Evolutionary conservation across 345 rosid genomes (phyloP), one percentile per base, ranked within the genome.

Genomic region (Ceriops decandra): DNA sequence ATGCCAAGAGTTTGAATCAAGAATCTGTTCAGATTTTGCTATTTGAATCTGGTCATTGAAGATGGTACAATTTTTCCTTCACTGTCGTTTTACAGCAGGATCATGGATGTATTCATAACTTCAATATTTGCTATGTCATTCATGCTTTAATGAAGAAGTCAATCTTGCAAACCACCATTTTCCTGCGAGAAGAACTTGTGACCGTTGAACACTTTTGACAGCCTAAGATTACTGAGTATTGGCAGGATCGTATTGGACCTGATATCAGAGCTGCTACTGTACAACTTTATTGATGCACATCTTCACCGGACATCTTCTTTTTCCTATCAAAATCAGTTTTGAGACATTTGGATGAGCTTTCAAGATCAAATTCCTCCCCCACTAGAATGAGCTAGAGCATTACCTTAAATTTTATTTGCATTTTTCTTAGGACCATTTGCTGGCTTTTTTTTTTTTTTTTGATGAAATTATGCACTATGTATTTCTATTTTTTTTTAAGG

Each of bases 1-100:
- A 36, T 53, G 56, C 64, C 64, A 60, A 38, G 63, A 72, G 62
- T 52, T 56, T 64, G 62, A 62, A 30, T 54, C 52, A n/a, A 20
- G 53, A 56, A 13, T 28, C 1, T 1, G 62, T 46, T 53, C 38
- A 64, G 28, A 60, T 21, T 31, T 65, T 13, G 47, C 22, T 38
- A 67, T 53, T 51, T 52, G 20, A 10, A 15, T 57, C 21, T 27
- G 63, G n/a, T 62, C 53, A 59, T 24, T 9, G 51, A 28, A 63
- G 30, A 66, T 36, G 26, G 68, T 56, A 42, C 46, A 65, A 28
- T 42, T 15, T 27, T 59, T 10, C 11, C 10, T 15, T 54, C 51
- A 33, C 15, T 47, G 27, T 38, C 35, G 22, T 58, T 64, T 36
- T 27, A 52, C 58, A 8, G 26, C 57, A 38, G 26, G 52, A 35